Evolutionary conservation across 2,329 filamentous ascomycete genomes (phyloP), one percentile per base, ranked within the genome.

Genomic region (Aspergillus phoenicis): DNA sequence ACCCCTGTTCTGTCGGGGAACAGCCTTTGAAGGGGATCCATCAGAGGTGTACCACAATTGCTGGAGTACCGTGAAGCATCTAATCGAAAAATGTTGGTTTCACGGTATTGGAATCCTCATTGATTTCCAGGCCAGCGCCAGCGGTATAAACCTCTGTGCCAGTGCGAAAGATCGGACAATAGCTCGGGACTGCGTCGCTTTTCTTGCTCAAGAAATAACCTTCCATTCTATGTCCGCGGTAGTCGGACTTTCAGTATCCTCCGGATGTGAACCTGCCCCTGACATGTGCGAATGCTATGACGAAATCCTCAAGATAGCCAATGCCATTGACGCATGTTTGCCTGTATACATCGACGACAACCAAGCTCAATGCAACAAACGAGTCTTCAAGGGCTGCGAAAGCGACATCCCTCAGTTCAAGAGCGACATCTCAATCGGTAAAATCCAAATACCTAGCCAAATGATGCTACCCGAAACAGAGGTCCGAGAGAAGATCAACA

Each of bases 391-490:
- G 48, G 72, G 82, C 13, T 82, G 81, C 2, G 85, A 85, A 1
- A 78, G 77, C 33, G 86, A 82, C 67, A 87, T 87, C 74, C 87
- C 85, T 26, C 51, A 56, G 7, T 58, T 78, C 68, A 84, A 84
- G 58, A 87, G 87, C 84, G 70, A 85, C 64, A 87, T 84, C 84
- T 84, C 85, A 80, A 80, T 81, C n/a, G 85, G 84, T 11, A 51
- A 15, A 8, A 4, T 30, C 5, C 22, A n/a, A 17, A 33, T 51
- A 8, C 47, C 47, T 11, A 51, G 15, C 8, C 28, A 15, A 15
- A 71, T 83, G 58, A 66, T 65, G 1, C 64, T 83, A 52, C 60
- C 74, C 26, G 65, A 66, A 4, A 64, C 70, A 5, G 76, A 82
- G 8, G 72, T 84, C 4, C 65, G 66, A 5, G 58, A 64, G 2